Base-by-base conservation (phyloP, 176 grass and related monocot genomes). In the Cymbopogon citratus region DNA sequence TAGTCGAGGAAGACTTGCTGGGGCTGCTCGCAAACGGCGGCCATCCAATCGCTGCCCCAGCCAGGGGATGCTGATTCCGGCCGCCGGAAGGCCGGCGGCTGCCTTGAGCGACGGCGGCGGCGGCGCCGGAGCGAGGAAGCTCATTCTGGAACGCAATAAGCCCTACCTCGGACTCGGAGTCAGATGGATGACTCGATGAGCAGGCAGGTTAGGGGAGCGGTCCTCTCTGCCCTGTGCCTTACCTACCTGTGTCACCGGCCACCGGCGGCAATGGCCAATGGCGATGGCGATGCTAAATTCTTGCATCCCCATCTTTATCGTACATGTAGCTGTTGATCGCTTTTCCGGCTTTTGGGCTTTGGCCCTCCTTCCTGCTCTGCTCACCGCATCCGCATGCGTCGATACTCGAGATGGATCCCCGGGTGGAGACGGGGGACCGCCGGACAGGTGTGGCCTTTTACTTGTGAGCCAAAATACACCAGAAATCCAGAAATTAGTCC, bases 141-240 rank as follows among this genome's bases (percentile, higher is more conserved):
- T 15, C 78, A 46, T 27, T 23, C 36, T 45, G 39, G 69, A 71
- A 71, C 69, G 69, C 13, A 5, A 2, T 41, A 69, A 3, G 21
- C 12, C 64, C 64, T 80, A 12, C 45, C 36, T 46, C 78, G 63
- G 45, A 80, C 25, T 46, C 78, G 63, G 45, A 80, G 25, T 18
- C 78, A 34, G 14, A 52, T n/a, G n/a, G n/a, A n/a, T n/a, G n/a
- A n/a, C n/a, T n/a, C n/a, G n/a, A n/a, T n/a, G n/a, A n/a, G n/a
- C 31, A 33, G 16, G 62, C 27, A 65, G 28, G 12, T 12, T 7
- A 64, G 27, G 27, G 62, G 62, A 64, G 18, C 33, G 15, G 45
- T 5, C 33, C 0, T 1, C 29, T n/a, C 31, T 33, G 31, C 40
- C 0, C 34, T 3, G 39, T 40, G 9, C 39, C 39, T 40, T 33